Evolutionary conservation across 2,329 filamentous ascomycete genomes (phyloP), one percentile per base, ranked within the genome.

Genomic region (Beauveria caledonica): DNA sequence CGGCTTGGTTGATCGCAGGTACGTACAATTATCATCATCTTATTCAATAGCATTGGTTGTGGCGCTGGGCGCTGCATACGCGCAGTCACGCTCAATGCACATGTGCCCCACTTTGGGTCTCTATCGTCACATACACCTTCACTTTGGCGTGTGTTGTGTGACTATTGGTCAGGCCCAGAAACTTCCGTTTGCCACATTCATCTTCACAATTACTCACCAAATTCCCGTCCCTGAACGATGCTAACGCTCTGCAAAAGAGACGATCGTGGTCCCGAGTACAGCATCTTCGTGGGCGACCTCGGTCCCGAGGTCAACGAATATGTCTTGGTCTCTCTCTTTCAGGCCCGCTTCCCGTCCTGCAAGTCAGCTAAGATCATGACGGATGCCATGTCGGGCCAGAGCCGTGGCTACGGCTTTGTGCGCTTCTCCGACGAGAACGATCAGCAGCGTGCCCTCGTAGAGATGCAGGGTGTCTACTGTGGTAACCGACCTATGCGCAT

Each of bases 281-380:
- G 89, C 68, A 97, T 99, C 77, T 99, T 99, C 72, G 94, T 99
- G 62, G 94, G 94, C 66, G 94, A 99, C 72, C 87, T 99, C 64
- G 94, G 94, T 63, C 94, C 95, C 8, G 94, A 99, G 77, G 94
- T 99, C 68, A 99, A 97, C 76, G 94, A 99, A 79, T 97, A 96
- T 71, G 93, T 97, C 61, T 82, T 99, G 62, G 93, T 97, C 58
- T 96, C 92, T 27, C 87, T 99, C 55, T 99, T 99, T 84, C 93
- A 97, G 78, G 88, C 87, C 71, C 91, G 93, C 63, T 99, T 96
- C 81, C 89, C 89, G 0, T 96, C 92, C 9, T 97, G 93, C 89
- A 97, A 97, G 81, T 96, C 92, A 42, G 94, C 94, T 71, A 99
- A 99, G 84, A 99, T 99, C 77, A 99, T 99, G 94, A 96, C 93